phyloP scores from a whole-genome alignment of 176 grass and related monocot genomes.

The Phoenix roebelenii region DNA sequence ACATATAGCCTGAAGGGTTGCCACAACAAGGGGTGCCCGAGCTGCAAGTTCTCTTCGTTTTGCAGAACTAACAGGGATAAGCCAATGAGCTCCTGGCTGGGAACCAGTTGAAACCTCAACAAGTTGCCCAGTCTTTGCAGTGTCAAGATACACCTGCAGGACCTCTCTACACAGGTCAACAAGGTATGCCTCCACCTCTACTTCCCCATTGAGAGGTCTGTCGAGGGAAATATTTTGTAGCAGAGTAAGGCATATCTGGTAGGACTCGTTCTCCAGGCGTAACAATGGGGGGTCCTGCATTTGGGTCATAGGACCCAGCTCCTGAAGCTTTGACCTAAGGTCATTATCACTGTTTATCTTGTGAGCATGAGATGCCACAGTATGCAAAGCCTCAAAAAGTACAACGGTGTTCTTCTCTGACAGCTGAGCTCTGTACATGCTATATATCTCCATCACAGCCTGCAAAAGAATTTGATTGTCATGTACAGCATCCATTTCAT shows the following conservation, averaged over 20 bases:
- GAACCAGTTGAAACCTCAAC: slow-evolving; percentile 21
- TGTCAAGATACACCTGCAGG: slow-evolving; percentile 74
- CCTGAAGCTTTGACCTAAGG: slow-evolving; percentile 81
- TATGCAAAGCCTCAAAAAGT: slow-evolving; percentile 91
- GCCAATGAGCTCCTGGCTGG: slow-evolving; percentile 45
- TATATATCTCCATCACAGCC: slow-evolving; percentile 98
- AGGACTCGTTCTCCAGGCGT: slow-evolving; percentile 94
- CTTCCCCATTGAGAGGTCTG: slow-evolving; percentile 33
- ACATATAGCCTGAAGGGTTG: slow-evolving; percentile 78
- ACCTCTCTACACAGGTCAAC: slow-evolving; percentile 81
- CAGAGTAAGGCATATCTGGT: slow-evolving; percentile 79
- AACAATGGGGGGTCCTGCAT: slow-evolving; percentile 92
- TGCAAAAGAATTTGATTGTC: slow-evolving; percentile 25
- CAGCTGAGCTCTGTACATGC: slow-evolving; percentile 75
- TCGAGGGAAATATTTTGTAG: slow-evolving; percentile 79
- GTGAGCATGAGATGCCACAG: slow-evolving; percentile 81
- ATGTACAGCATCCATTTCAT: too few species aligned
- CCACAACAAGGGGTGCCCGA: slow-evolving; percentile 74
- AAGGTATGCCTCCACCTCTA: slow-evolving; percentile 57
- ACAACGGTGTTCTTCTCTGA: slow-evolving; percentile 72
- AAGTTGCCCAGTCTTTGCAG: slow-evolving; percentile 48
- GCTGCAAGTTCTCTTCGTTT: slow-evolving; percentile 94
- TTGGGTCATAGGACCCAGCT: slow-evolving; percentile 92
- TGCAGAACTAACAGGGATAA: slow-evolving; percentile 76
- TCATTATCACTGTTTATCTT: slow-evolving; percentile 88